Conservation (phyloP, 2,329 filamentous ascomycete species). For the Aspergillus carbonarius region DNA sequence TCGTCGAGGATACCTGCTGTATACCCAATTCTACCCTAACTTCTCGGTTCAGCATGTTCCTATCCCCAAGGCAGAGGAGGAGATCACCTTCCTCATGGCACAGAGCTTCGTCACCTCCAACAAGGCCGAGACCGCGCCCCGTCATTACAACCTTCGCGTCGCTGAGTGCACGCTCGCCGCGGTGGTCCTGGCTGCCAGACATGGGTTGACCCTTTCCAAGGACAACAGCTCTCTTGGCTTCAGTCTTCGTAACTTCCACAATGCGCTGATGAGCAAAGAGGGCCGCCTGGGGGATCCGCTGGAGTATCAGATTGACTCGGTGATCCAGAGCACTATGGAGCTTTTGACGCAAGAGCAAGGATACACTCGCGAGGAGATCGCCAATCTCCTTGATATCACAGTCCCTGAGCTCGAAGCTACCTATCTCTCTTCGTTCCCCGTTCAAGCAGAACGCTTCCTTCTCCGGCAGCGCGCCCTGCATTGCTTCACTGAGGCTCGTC, state of each 20-base stretch:
- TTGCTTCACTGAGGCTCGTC: conserved; percentile 84
- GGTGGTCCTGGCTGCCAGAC: conserved; percentile 60
- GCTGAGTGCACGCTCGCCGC: conserved; percentile 93
- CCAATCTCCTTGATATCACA: conserved; percentile 66
- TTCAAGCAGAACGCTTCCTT: conserved; percentile 83
- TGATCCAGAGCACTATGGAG: conserved; percentile 68
- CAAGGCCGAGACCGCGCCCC: conserved; percentile 89
- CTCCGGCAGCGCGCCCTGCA: conserved; percentile 85
- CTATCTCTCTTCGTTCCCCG: conserved; percentile 85
- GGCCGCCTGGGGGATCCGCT: conserved; percentile 50
- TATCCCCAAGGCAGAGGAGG: conserved; percentile 77
- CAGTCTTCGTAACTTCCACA: conserved; percentile 83
- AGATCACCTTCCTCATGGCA: conserved; percentile 87
- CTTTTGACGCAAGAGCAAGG: conserved; percentile 76
- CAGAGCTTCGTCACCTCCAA: conserved; percentile 93
- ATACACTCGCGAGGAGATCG: conserved; percentile 85
- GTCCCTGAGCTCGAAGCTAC: conserved; percentile 70
- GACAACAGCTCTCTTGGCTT: conserved; percentile 82
- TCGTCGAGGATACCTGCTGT: conserved; percentile 77
- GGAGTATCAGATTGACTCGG: conserved; percentile 68
- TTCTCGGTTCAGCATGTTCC: conserved; percentile 75
- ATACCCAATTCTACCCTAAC: conserved; percentile 82
- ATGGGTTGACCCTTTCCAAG: conserved; percentile 64
- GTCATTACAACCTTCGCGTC: conserved; percentile 95
- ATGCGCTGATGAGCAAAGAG: conserved; percentile 66